These are phyloP conservation scores for Claviceps quebecensis DNA, from an alignment of 2,329 filamentous ascomycete species.

Conservation along the genomic window DNA sequence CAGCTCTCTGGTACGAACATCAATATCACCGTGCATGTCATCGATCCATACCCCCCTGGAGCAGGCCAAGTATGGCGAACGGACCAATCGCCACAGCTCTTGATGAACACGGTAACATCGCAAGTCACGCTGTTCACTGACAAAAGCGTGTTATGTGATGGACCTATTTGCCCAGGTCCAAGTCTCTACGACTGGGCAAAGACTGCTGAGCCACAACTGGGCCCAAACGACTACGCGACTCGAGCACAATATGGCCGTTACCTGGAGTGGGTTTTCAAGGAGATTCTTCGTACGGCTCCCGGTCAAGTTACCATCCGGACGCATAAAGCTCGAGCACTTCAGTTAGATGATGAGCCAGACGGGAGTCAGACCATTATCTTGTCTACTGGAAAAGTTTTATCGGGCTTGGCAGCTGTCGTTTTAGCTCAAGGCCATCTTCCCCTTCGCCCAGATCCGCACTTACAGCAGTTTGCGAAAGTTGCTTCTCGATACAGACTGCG, in stretches of 20 bases:
- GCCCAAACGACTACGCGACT: slow-evolving; percentile 4
- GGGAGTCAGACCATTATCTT: slow-evolving; percentile 1
- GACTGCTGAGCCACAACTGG: neutral
- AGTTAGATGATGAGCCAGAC: neutral
- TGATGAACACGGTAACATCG: slow-evolving; percentile 6
- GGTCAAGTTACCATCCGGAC: neutral
- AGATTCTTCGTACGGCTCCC: slow-evolving; percentile 2
- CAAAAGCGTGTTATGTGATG: slow-evolving; percentile 2
- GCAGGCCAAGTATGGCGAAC: slow-evolving; percentile 4
- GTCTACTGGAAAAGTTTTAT: neutral
- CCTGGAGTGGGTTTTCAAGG: slow-evolving; percentile 3
- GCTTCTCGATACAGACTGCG: neutral
- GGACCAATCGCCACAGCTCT: slow-evolving; percentile 4
- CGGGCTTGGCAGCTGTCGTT: neutral
- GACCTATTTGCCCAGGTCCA: slow-evolving; percentile 2
- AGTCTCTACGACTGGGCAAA: slow-evolving; percentile 5
- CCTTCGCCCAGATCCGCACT: neutral
- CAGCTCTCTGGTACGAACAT: neutral
- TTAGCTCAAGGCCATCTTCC: slow-evolving; percentile 4
- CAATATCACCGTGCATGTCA: slow-evolving; percentile 1
- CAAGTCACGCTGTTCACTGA: slow-evolving; percentile 5
- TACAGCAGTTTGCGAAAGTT: neutral
- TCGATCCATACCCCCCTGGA: slow-evolving; percentile 2
- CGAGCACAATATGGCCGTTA: slow-evolving; percentile 4
- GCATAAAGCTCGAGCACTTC: neutral